Base-by-base conservation (phyloP, 164 flowering plant species). In the Protea cynaroides region DNA sequence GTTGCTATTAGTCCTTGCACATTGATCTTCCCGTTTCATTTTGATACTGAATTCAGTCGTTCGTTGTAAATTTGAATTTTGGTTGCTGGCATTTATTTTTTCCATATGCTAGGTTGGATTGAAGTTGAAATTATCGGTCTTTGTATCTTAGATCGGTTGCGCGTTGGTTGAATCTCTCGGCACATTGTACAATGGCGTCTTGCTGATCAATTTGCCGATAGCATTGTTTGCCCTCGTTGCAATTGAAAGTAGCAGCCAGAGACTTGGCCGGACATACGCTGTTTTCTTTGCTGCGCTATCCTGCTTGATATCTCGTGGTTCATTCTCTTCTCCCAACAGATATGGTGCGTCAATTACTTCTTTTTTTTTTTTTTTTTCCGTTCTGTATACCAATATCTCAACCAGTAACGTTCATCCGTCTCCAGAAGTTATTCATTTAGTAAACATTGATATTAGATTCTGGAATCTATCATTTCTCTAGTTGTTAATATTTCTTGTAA, bases 191-290 rank as follows among this genome's bases (percentile, higher is more conserved):
- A 92, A 84, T 36, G 98, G 98, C 0, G 89, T 92, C 0, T 71
- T 80, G 77, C 67, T 90, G 56, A 75, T 88, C 38, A 82, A 90
- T 71, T 72, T 92, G 71, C 86, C 76, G 1, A 77, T 92, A 12
- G 81, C 89, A 4, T 74, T 92, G 73, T 90, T 92, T 65, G 98
- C 90, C 0, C 79, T 92, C n/a, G 93, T 92, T 7, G 98, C 98
- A 8, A 85, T 90, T 51, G 96, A 90, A 80, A 90, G 90, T 66
- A 84, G 86, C 78, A 90, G 90, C 65, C 98, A 90, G 79, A 82
- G 86, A 52, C 86, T 90, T 9, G 96, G 83, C 40, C 78, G 96
- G 0, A 83, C 91, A n/a, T 92, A 92, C 47, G 96, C 96, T 25
- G 77, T 84, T 65, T 92, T 65, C 90, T 92, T 58, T 79, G 69